Conservation (phyloP, 2,329 filamentous ascomycete genomes). For the Daldinia sp. region DNA sequence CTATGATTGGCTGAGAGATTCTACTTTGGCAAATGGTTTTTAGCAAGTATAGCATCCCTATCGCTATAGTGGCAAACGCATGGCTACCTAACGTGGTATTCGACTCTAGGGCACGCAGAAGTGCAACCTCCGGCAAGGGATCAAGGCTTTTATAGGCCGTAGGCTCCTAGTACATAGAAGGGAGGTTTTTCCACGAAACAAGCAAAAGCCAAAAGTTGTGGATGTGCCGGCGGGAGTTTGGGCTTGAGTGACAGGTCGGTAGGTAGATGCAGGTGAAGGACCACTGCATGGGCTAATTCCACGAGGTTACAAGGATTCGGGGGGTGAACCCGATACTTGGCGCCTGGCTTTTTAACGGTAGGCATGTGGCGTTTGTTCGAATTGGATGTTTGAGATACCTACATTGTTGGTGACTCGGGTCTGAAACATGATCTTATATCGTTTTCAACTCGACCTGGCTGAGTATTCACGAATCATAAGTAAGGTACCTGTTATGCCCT, state of each 20-base stretch:
- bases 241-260: background rate
- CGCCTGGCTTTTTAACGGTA: constrained; percentile 2
- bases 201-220: background rate
- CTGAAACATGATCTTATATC: background rate
- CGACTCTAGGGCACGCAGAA: background rate
- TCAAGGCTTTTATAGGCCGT: background rate
- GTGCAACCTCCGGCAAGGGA: background rate
- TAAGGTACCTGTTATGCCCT: too few species aligned
- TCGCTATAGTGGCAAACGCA: background rate
- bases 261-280: constrained; percentile 1
- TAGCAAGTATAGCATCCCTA: background rate
- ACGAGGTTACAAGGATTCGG: constrained; percentile 31
- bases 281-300: constrained; percentile 13
- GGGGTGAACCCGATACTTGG: constrained; percentile 16
- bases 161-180: background rate
- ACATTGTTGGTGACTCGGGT: too few species aligned
- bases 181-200: background rate
- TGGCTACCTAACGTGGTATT: background rate
- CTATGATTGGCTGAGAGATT: constrained; percentile 19
- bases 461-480: too few species aligned
- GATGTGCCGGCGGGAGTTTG: background rate
- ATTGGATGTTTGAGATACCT: background rate
- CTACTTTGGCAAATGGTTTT: constrained; percentile 1
- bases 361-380: background rate
- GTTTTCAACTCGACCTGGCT: too few species aligned